Percentiles rank a stretch among this genome's conserved stretches.
phyloP scores from a whole-genome alignment of 2,329 filamentous ascomycete species.

The Periconia digitata region DNA sequence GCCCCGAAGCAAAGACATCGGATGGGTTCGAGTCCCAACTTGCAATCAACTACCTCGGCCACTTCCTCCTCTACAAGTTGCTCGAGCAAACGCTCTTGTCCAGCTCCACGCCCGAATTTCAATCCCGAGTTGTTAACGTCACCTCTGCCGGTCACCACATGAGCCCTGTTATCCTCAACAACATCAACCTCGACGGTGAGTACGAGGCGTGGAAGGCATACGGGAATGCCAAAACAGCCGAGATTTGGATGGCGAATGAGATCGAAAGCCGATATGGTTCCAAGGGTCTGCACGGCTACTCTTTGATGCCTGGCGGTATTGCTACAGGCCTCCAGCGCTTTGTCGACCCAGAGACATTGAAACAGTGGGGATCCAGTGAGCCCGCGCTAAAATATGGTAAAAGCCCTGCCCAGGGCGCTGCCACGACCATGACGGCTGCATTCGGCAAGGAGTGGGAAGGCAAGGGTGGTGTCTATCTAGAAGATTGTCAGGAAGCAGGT shows the following conservation, averaged over 20 bases:
- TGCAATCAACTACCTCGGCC: constrained; percentile 51
- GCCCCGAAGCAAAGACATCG: constrained; percentile 19
- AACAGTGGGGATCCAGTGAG: not conserved
- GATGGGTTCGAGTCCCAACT: constrained; percentile 42
- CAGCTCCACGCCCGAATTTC: constrained; percentile 19
- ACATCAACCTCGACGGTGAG: constrained; percentile 46
- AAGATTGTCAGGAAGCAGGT: constrained; percentile 24
- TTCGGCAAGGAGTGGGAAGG: constrained; percentile 36
- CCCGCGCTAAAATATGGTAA: no score
- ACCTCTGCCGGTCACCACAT: constrained; percentile 41
- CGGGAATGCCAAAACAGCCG: constrained; percentile 55
- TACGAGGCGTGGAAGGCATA: constrained; percentile 44
- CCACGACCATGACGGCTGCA: constrained; percentile 40
- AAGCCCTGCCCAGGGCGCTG: constrained; percentile 39
- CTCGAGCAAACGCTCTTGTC: constrained; percentile 44
- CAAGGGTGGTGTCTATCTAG: constrained; percentile 35
- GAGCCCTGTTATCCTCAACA: constrained; percentile 41
- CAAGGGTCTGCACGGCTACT: constrained; percentile 45
- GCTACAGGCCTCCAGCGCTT: not conserved
- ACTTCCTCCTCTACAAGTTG: constrained; percentile 48
- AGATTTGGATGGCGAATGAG: constrained; percentile 55
- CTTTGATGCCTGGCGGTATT: constrained; percentile 20
- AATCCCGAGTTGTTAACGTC: constrained; percentile 44
- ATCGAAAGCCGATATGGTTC: constrained; percentile 53
- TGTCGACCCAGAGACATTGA: not conserved